Conservation (phyloP, 164 flowering plant genomes). For the Cinnamomum micranthum region DNA sequence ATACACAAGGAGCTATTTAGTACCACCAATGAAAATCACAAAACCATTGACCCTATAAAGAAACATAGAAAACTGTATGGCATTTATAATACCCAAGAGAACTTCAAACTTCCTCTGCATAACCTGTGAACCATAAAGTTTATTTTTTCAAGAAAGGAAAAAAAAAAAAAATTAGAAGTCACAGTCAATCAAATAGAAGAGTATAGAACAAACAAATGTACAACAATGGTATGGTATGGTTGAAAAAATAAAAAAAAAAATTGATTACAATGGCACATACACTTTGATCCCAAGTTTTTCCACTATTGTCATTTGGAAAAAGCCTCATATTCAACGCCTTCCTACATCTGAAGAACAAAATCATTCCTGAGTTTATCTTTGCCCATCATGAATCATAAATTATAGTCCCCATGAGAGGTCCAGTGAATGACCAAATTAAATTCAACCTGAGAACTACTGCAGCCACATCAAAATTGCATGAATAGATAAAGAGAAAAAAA, state of each 20-base stretch:
- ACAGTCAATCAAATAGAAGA: background rate
- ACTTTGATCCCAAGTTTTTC: conserved; percentile 71
- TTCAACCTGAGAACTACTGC: background rate
- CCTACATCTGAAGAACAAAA: conserved; percentile 56
- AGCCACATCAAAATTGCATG: background rate
- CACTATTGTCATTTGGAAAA: conserved; percentile 70
- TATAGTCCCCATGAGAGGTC: background rate
- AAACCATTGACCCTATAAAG: background rate
- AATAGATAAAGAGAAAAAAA: background rate
- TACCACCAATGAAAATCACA: background rate
- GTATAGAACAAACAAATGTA: background rate
- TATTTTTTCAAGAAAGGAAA: too few relatives aligned
- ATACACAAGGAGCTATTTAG: background rate
- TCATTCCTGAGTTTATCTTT: background rate
- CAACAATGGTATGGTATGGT: background rate
- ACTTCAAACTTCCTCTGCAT: conserved; percentile 79
- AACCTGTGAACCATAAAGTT: conserved; percentile 47
- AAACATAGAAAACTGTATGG: background rate
- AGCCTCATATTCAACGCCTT: conserved; percentile 94
- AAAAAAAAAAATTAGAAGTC: too few relatives aligned
- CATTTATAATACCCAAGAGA: conserved; percentile 55
- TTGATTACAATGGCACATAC: background rate
- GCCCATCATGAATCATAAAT: background rate
- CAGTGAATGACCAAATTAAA: background rate
- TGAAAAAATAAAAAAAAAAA: background rate